phyloP scores from a whole-genome alignment of 768 basidiomycete species.

The Psilocybe sp. region DNA sequence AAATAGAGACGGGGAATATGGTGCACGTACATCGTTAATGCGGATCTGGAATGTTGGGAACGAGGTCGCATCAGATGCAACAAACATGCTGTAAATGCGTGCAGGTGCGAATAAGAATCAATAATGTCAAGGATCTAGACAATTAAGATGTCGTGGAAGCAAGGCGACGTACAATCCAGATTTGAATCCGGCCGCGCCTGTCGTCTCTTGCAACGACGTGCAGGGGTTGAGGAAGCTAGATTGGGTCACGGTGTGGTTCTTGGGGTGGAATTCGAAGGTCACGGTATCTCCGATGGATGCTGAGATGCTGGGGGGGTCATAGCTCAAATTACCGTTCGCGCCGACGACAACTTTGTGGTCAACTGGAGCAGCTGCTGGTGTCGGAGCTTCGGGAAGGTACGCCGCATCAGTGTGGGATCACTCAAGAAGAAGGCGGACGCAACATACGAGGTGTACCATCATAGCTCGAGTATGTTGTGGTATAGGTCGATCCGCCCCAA shows the following conservation, averaged over 20 bases:
- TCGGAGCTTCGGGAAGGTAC: slow-evolving; percentile 15
- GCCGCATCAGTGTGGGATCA: not conserved
- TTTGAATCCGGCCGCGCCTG: slow-evolving; percentile 30
- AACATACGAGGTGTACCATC: slow-evolving; percentile 29
- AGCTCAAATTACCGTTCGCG: slow-evolving; percentile 30
- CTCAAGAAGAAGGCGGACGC: not conserved
- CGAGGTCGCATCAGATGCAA: slow-evolving; percentile 31
- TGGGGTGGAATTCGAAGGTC: slow-evolving; percentile 40
- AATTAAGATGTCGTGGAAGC: not conserved
- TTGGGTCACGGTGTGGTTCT: slow-evolving; percentile 48
- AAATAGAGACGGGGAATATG: not conserved
- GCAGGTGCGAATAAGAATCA: not conserved
- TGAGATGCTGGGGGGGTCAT: slow-evolving; percentile 34
- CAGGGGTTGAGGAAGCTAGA: slow-evolving; percentile 39
- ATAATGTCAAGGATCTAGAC: too few relatives aligned
- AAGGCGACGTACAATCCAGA: slow-evolving; percentile 40
- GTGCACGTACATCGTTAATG: slow-evolving; percentile 39
- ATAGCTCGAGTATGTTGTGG: slow-evolving; percentile 40
- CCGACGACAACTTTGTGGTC: slow-evolving; percentile 40
- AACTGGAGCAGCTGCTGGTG: slow-evolving; percentile 23
- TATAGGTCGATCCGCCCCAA: slow-evolving; percentile 24
- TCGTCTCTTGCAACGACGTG: slow-evolving; percentile 17
- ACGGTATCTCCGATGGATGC: slow-evolving; percentile 42
- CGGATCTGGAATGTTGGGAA: slow-evolving; percentile 47
- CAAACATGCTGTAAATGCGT: slow-evolving; percentile 34